A percentile compares a stretch with the other conserved stretches of the same genome.
Evolutionary conservation across 805 yeast genomes (phyloP).

Genomic region (Hemisphaericaspora nanyangensis): DNA sequence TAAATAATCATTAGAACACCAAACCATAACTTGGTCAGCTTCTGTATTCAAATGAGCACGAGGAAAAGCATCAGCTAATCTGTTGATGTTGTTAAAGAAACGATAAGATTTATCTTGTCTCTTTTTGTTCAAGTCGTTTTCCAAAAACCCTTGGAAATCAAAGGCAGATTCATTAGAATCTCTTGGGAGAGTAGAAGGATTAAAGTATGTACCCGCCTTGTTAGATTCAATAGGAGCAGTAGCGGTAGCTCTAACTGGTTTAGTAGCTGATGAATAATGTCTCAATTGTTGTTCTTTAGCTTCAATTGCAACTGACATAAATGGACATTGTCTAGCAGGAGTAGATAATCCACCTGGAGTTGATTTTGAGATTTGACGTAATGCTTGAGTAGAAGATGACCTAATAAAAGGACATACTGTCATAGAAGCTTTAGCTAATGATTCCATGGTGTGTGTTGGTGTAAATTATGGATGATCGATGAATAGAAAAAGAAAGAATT

Average conservation of each 20-base stretch:
- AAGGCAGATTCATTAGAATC: conserved; percentile 42
- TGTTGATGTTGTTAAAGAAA: conserved; percentile 93
- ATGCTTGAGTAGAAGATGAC: conserved; percentile 52
- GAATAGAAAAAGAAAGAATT: not conserved
- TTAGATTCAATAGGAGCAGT: conserved; percentile 37
- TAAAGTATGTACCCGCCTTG: conserved; percentile 20
- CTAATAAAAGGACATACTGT: conserved; percentile 82
- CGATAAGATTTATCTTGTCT: conserved; percentile 90
- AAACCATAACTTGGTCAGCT: conserved; percentile 87
- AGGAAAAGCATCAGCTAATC: conserved; percentile 92
- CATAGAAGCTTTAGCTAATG: conserved; percentile 71
- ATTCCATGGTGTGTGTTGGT: conserved; percentile 53
- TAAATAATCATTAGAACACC: conserved; percentile 98
- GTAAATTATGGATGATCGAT: no score
- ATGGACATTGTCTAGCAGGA: conserved; percentile 81
- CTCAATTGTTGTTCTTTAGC: conserved; percentile 32
- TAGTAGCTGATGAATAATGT: conserved; percentile 45
- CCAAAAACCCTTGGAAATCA: conserved; percentile 70
- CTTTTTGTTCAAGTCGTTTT: conserved; percentile 65
- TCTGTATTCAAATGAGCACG: conserved; percentile 77
- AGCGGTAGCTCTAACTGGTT: conserved; percentile 32
- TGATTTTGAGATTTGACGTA: conserved; percentile 51
- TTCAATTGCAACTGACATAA: conserved; percentile 75
- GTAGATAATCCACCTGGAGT: conserved; percentile 40
- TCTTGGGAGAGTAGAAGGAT: conserved; percentile 25